Conservation (phyloP, 495 filamentous ascomycete genomes). For the Aspergillus egyptiacus region DNA sequence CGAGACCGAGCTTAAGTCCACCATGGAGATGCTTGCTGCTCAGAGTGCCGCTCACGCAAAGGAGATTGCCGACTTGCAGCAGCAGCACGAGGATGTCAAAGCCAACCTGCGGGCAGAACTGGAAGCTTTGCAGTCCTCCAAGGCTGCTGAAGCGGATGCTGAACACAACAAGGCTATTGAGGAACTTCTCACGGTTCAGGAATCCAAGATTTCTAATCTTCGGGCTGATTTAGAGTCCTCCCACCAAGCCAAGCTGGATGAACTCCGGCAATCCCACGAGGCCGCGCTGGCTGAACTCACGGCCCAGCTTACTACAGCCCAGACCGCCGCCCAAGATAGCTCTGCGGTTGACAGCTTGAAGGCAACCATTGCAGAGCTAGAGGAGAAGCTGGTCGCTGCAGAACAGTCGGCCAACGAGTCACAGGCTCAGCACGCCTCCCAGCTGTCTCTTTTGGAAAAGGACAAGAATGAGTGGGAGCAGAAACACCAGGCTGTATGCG, state of each 20-base stretch:
- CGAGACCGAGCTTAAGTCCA: slow-evolving; percentile 33
- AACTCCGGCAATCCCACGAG: slow-evolving; percentile 38
- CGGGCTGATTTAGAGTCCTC: slow-evolving; percentile 34
- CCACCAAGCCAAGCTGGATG: slow-evolving; percentile 33
- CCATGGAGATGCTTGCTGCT: slow-evolving; percentile 27
- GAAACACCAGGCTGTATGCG: slow-evolving; percentile 26
- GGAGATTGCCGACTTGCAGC: slow-evolving; percentile 33
- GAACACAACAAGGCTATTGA: slow-evolving; percentile 43
- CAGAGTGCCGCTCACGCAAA: slow-evolving; percentile 29
- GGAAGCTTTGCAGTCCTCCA: slow-evolving; percentile 27
- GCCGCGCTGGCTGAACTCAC: slow-evolving; percentile 26
- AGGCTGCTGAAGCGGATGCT: slow-evolving; percentile 34
- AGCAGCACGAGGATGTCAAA: slow-evolving; percentile 31
- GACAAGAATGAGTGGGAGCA: slow-evolving; percentile 30
- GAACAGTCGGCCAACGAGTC: slow-evolving; percentile 29
- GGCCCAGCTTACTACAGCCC: slow-evolving; percentile 33
- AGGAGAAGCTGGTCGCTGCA: slow-evolving; percentile 32
- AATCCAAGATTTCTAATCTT: slow-evolving; percentile 34
- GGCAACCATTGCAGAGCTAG: slow-evolving; percentile 31
- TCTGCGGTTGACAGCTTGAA: slow-evolving; percentile 34
- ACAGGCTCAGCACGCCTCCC: slow-evolving; percentile 29
- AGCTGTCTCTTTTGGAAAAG: slow-evolving; percentile 28
- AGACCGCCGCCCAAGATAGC: slow-evolving; percentile 34
- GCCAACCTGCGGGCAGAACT: slow-evolving; percentile 31
- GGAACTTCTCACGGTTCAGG: slow-evolving; percentile 40